These are phyloP conservation scores for Thozetella sp. DNA, from an alignment of 495 filamentous ascomycete species.

Conservation along the genomic window DNA sequence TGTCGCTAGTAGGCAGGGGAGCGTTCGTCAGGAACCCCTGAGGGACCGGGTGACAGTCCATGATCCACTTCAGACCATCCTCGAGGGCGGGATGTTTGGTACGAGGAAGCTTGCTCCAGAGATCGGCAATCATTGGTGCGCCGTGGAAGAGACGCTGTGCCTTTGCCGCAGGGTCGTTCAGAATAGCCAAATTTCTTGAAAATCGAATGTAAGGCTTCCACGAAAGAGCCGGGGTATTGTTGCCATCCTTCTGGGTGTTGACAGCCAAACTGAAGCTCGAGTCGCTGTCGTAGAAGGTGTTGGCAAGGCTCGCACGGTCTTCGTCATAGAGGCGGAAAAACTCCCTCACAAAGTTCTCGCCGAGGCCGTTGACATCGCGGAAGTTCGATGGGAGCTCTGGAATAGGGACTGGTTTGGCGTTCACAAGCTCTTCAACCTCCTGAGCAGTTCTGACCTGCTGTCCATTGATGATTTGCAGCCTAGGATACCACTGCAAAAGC, in stretches of 20 bases:
- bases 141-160: conserved; percentile 70
- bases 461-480: conserved; percentile 71
- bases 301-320: conserved; percentile 62
- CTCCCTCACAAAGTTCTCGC: conserved; percentile 70
- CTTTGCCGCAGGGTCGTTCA: conserved; percentile 58
- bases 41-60: conserved; percentile 80
- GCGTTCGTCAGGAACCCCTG: conserved; percentile 27
- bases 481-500: conserved; percentile 81
- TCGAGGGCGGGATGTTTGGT: conserved; percentile 73
- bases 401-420: conserved; percentile 54
- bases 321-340: conserved; percentile 79
- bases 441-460: conserved; percentile 70
- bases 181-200: conserved; percentile 78
- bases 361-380: conserved; percentile 74
- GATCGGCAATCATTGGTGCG: conserved; percentile 60
- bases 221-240: conserved; percentile 33
- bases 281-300: conserved; percentile 73
- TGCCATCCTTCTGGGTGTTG: conserved; percentile 57
- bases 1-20: neutral
- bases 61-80: conserved; percentile 68
- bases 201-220: conserved; percentile 80
- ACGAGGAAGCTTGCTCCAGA: conserved; percentile 70
- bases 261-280: conserved; percentile 80
- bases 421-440: conserved; percentile 55
- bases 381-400: conserved; percentile 72